Conservation (phyloP, 805 yeast genomes). For the Monosporozyma unispora region DNA sequence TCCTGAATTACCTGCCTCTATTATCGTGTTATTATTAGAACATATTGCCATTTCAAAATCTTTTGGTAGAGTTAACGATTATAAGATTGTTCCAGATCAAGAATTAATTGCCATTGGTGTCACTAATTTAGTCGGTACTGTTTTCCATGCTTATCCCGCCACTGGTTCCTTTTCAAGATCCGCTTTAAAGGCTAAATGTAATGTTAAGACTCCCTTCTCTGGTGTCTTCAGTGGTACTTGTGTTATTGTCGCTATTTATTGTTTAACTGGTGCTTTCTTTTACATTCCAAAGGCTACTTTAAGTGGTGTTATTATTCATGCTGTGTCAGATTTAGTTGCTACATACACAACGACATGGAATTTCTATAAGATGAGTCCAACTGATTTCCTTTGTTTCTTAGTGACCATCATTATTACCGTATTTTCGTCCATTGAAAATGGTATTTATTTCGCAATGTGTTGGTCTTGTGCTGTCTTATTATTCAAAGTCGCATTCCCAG, state of each 20-base stretch:
- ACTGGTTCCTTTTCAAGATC: constrained; percentile 95
- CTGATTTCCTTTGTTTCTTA: constrained; percentile 65
- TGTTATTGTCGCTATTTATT: constrained; percentile 78
- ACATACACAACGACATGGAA: constrained; percentile 56
- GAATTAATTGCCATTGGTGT: constrained; percentile 91
- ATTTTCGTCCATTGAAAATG: constrained; percentile 73
- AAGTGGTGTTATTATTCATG: constrained; percentile 84
- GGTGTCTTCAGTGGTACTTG: constrained; percentile 86
- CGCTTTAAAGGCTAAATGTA: constrained; percentile 89
- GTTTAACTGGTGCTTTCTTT: constrained; percentile 73
- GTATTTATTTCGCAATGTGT: constrained; percentile 83
- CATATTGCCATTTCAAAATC: constrained; percentile 92
- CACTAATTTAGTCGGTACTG: constrained; percentile 82
- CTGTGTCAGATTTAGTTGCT: constrained; percentile 78
- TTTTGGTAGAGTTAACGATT: constrained; percentile 86
- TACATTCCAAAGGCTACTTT: constrained; percentile 86
- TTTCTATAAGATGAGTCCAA: constrained; percentile 64
- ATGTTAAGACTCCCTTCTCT: constrained; percentile 88
- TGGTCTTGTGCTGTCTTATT: constrained; percentile 71
- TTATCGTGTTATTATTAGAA: constrained; percentile 73
- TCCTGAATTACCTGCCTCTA: constrained; percentile 75
- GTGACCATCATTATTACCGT: constrained; percentile 68
- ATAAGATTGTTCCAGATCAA: constrained; percentile 86
- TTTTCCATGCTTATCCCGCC: constrained; percentile 89
- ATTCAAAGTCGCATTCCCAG: constrained; percentile 69